These are phyloP conservation scores for Saturnispora diversa DNA, from an alignment of 805 yeast species.

Conservation along the genomic window DNA sequence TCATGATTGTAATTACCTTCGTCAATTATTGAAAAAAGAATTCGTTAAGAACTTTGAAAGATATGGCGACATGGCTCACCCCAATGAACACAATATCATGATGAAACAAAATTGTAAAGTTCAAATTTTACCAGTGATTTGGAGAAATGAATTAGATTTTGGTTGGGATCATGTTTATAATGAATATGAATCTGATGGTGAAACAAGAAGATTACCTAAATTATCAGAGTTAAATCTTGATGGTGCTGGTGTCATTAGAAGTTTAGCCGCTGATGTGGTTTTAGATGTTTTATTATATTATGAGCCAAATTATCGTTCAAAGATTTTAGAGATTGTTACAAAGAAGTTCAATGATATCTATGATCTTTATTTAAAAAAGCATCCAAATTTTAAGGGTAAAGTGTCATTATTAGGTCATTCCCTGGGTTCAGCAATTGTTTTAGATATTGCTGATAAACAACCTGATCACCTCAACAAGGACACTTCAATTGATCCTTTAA, in stretches of 20 bases:
- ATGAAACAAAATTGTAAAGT: conserved; percentile 42
- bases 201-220: conserved; percentile 43
- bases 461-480: conserved; percentile 28
- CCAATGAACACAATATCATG: conserved; percentile 20
- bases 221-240: conserved; percentile 66
- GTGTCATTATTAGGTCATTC: conserved; percentile 88
- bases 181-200: conserved; percentile 32
- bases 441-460: conserved; percentile 60
- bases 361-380: conserved; percentile 45
- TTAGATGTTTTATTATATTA: conserved; percentile 75
- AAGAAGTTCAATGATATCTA: conserved; percentile 57
- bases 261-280: conserved; percentile 76
- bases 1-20: conserved; percentile 65
- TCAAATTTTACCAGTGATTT: conserved; percentile 83
- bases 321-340: conserved; percentile 56
- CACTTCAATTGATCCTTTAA: conserved; percentile 26
- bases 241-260: conserved; percentile 69
- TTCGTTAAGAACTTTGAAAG: conserved; percentile 34
- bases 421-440: conserved; percentile 75
- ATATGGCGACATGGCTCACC: conserved; percentile 33
- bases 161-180: conserved; percentile 37
- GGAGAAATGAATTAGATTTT: conserved; percentile 78
- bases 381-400: conserved; percentile 72
- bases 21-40: conserved; percentile 48
- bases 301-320: conserved; percentile 57